These are phyloP conservation scores for Fusarium solani-melongenae DNA, from an alignment of 2,329 filamentous ascomycete genomes.

Conservation along the genomic window DNA sequence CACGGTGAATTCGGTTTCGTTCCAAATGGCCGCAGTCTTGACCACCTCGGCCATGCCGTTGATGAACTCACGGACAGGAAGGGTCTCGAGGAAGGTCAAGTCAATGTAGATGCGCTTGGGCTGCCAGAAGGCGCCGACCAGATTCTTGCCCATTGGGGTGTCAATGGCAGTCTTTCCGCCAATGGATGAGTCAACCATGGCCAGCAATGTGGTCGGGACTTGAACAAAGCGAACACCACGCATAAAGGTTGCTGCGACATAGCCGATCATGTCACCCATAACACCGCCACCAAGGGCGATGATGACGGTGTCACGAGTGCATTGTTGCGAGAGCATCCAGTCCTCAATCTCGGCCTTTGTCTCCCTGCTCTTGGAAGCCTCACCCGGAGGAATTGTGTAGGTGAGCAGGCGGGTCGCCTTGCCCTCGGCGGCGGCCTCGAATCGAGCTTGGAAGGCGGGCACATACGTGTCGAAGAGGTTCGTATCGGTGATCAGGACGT, in stretches of 20 bases:
- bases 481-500: constrained; percentile 96
- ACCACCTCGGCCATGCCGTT: constrained; percentile 99
- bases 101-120: constrained; percentile 95
- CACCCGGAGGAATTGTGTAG: constrained; percentile 88
- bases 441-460: constrained; percentile 71
- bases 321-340: constrained; percentile 93
- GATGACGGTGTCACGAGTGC: constrained; percentile 93
- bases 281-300: constrained; percentile 96
- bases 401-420: constrained; percentile 76
- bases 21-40: constrained; percentile 97
- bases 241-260: constrained; percentile 98
- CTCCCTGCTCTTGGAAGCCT: constrained; percentile 91
- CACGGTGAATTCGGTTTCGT: constrained; percentile 85
- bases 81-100: constrained; percentile 87
- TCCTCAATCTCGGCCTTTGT: constrained; percentile 97
- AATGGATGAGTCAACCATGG: constrained; percentile 99
- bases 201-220: constrained; percentile 91
- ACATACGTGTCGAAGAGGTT: constrained; percentile 87
- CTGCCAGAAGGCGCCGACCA: constrained; percentile 97
- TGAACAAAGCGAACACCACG: constrained; percentile 95
- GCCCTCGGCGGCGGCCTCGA: constrained; percentile 44
- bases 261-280: constrained; percentile 98
- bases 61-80: constrained; percentile 92
- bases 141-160: constrained; percentile 93
- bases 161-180: constrained; percentile 99